A percentile compares a stretch with the other conserved stretches of the same genome.
These are phyloP conservation scores for Stevia rebaudiana DNA, from an alignment of 140 eudicot genomes.

Conservation along the genomic window DNA sequence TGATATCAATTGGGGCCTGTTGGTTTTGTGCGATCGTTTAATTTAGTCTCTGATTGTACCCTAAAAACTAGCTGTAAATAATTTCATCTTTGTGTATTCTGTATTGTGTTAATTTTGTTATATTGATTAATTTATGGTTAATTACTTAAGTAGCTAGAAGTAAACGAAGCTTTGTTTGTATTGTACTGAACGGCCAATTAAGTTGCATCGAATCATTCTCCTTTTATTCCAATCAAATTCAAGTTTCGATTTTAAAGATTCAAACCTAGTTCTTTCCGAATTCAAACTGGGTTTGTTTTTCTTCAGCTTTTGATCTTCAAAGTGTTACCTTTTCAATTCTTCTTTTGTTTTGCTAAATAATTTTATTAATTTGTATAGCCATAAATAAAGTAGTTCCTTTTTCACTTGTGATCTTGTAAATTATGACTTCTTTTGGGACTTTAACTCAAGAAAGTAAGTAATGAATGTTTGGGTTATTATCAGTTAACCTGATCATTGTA, in stretches of 20 bases:
- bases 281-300: not conserved
- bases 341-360: too few species aligned
- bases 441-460: not conserved
- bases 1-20: not conserved
- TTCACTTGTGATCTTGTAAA: not conserved
- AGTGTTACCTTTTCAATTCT: not conserved
- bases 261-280: not conserved
- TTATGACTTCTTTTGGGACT: not conserved
- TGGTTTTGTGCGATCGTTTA: not conserved
- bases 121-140: not conserved
- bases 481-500: not conserved
- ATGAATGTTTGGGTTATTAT: not conserved
- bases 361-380: too few species aligned
- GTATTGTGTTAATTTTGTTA: not conserved
- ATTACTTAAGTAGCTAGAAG: not conserved
- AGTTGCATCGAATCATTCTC: slow-evolving; percentile 3
- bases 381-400: not conserved
- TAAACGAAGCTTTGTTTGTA: not conserved
- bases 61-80: slow-evolving; percentile 1
- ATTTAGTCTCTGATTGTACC: not conserved
- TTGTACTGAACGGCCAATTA: not conserved
- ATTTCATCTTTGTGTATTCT: not conserved
- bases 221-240: not conserved
- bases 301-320: not conserved
- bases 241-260: not conserved